Evolutionary conservation across 768 basidiomycete species (phyloP).

Genomic region (Russula griseocarnosa): DNA sequence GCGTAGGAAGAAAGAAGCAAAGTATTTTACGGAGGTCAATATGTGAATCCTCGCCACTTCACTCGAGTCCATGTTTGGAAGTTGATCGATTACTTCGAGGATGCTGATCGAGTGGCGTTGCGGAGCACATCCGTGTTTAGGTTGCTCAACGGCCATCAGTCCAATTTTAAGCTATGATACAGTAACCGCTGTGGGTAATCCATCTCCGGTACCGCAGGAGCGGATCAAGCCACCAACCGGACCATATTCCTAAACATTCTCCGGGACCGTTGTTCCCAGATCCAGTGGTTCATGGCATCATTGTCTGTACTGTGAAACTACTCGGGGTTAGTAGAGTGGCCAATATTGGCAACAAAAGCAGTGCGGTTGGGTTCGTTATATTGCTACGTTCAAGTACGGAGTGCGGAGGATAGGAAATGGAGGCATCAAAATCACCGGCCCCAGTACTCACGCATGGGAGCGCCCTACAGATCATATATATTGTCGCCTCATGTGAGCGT

Average conservation of each 20-base stretch:
- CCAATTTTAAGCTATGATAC: neutral
- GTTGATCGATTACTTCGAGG: neutral
- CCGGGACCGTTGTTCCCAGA: neutral
- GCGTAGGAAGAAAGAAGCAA: neutral
- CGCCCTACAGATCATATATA: neutral
- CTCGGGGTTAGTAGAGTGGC: neutral
- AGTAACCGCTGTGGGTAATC: neutral
- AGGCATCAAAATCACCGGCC: neutral
- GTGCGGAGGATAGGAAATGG: neutral
- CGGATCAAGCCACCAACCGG: neutral
- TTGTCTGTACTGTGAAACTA: neutral
- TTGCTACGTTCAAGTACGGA: neutral
- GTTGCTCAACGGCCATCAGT: neutral
- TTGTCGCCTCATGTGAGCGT: neutral
- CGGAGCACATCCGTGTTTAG: too few species aligned
- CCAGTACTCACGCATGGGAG: neutral
- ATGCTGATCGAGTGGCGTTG: neutral
- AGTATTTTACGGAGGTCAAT: neutral
- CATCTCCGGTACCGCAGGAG: neutral
- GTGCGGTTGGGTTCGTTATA: neutral
- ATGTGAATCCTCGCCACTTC: neutral
- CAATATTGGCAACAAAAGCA: neutral
- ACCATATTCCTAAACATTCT: neutral
- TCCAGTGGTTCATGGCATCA: neutral
- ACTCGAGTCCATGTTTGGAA: neutral